Evolutionary conservation across 306 rosid species (phyloP).

Genomic region (Delonix regia): DNA sequence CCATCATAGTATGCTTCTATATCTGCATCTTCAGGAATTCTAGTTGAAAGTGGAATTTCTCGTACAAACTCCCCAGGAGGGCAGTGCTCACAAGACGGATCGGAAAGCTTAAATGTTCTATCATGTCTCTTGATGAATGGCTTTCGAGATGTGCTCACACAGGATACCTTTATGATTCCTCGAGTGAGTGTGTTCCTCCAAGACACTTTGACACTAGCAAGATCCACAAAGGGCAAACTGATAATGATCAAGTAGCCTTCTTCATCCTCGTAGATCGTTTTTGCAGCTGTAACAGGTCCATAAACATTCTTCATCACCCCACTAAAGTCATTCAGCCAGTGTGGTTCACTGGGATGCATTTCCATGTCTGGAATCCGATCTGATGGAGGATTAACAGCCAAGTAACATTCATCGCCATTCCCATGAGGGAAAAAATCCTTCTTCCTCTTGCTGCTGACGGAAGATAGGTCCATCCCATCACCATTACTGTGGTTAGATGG

Average conservation of each 20-base stretch:
- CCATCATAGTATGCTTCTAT: constrained; percentile 57
- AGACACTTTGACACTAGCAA: constrained; percentile 52
- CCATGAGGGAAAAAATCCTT: constrained; percentile 47
- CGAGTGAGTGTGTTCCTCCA: constrained; percentile 51
- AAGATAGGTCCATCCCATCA: constrained; percentile 42
- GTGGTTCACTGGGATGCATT: constrained; percentile 41
- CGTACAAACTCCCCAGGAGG: constrained; percentile 56
- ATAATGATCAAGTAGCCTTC: constrained; percentile 47
- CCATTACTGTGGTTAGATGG: constrained; percentile 40
- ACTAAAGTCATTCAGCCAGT: constrained; percentile 47
- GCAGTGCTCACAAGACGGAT: constrained; percentile 54
- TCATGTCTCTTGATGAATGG: constrained; percentile 55
- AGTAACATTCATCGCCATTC: constrained; percentile 43
- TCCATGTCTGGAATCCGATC: constrained; percentile 43
- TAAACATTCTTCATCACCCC: constrained; percentile 53
- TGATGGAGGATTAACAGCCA: constrained; percentile 38
- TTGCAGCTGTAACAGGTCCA: constrained; percentile 59
- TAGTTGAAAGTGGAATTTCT: constrained; percentile 49
- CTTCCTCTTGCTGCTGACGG: constrained; percentile 42
- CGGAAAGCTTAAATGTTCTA: constrained; percentile 56
- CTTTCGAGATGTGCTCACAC: constrained; percentile 48
- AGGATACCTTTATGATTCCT: constrained; percentile 54
- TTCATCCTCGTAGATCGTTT: constrained; percentile 54
- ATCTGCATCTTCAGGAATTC: constrained; percentile 54
- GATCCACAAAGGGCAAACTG: constrained; percentile 56